These are phyloP conservation scores for Funneliformis caledonium DNA, from an alignment of 371 early-diverging fungal species.

Conservation along the genomic window DNA sequence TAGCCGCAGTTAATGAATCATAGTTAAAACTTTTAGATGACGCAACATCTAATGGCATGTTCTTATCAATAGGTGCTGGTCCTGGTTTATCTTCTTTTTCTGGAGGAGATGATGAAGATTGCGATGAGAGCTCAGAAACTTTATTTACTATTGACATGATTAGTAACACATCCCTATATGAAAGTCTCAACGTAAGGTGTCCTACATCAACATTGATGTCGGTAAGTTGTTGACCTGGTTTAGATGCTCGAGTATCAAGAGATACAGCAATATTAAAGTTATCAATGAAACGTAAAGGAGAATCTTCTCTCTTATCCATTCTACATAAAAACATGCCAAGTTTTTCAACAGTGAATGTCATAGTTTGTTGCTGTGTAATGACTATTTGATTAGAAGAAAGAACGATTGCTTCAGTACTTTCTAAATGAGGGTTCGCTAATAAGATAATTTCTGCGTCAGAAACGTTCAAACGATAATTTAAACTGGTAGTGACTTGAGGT, in stretches of 20 bases:
- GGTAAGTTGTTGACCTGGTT: conserved; percentile 60
- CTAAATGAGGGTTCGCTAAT: conserved; percentile 75
- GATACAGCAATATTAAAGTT: conserved; percentile 82
- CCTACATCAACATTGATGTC: conserved; percentile 66
- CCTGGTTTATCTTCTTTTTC: conserved; percentile 25
- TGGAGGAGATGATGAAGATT: conserved; percentile 33
- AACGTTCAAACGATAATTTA: conserved; percentile 75
- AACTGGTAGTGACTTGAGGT: conserved; percentile 40
- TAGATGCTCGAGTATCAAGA: conserved; percentile 69
- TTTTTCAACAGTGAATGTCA: conserved; percentile 76
- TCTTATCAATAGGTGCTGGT: conserved; percentile 15
- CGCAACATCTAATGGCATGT: conserved; percentile 25
- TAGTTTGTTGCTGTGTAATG: conserved; percentile 76
- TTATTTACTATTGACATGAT: conserved; percentile 82
- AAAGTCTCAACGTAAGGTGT: conserved; percentile 68
- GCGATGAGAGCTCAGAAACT: conserved; percentile 64
- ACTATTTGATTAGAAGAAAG: conserved; percentile 80
- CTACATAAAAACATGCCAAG: conserved; percentile 92
- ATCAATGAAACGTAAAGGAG: conserved; percentile 85
- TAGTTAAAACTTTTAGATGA: conserved; percentile 39
- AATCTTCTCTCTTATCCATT: conserved; percentile 82
- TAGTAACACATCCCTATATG: conserved; percentile 85
- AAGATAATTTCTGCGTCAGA: conserved; percentile 87
- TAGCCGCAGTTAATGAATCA: conserved; percentile 33
- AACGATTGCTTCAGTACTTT: conserved; percentile 87